Evolutionary conservation across 768 basidiomycete species (phyloP), one percentile per base, ranked within the genome.

Genomic region (Mycena maculata): DNA sequence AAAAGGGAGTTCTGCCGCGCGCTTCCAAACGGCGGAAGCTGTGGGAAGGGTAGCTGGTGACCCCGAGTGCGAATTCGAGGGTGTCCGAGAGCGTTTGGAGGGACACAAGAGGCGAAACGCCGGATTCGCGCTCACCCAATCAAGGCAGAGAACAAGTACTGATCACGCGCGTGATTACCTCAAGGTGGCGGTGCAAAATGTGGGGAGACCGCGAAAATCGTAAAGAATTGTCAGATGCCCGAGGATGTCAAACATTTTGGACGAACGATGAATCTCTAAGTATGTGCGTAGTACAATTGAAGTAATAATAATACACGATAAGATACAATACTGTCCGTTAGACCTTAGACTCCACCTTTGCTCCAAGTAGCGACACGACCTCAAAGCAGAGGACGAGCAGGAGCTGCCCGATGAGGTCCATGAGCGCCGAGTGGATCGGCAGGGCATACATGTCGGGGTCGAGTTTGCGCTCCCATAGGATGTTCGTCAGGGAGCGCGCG

Each of bases 391-490:
- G 71, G 2, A 94, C 94, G 11, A 98, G 86, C 10, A 97, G 81
- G 23, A 92, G 75, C 75, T 96, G 92, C 18, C 94, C 94, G 33
- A 92, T 78, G 56, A 97, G 87, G 76, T 96, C 94, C 84, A 96
- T 91, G 45, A 94, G 74, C 1, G 95, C 93, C 13, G 93, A 95
- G 70, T 97, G 95, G 28, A 97, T 87, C 10, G 96, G 96, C n/a
- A 98, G 80, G 2, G 95, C 95, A 76, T 97, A 96, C 79, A 92
- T 90, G 76, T 98, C 96, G 7, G 96, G 96, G 76, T 98, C 96
- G 28, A 89, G 83, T 13, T 87, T 83, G 60, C 82, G 88, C 0
- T 86, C 85, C 95, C 95, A 97, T 28, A 98, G 85, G 74, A 88
- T 89, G 47, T 87, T 79, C 2, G 95, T 96, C 53, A 96, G 81